These are phyloP conservation scores for Populus tremula DNA, from an alignment of 345 rosid species.

Conservation along the genomic window DNA sequence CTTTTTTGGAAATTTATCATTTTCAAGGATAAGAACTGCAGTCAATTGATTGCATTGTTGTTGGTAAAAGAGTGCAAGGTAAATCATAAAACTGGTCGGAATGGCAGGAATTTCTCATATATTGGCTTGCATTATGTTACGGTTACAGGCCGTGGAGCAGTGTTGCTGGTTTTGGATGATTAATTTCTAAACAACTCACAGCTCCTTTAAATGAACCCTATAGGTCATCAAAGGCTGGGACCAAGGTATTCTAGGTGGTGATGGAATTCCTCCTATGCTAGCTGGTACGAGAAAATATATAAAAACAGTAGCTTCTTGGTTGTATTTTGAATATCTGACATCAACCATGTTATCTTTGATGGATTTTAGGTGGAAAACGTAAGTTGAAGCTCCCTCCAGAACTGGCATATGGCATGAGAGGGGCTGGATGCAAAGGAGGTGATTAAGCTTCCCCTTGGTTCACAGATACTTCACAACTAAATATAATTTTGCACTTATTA, in stretches of 20 bases:
- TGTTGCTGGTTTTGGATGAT: background rate
- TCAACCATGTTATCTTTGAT: background rate
- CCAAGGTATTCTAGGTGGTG: slow-evolving; percentile 77
- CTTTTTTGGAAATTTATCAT: background rate
- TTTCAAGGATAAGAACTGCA: background rate
- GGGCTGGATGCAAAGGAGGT: slow-evolving; percentile 97
- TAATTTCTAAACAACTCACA: background rate
- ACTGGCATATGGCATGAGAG: slow-evolving; percentile 82
- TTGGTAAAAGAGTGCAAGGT: background rate
- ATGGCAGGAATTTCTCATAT: background rate
- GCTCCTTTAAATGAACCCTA: background rate
- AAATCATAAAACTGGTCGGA: background rate
- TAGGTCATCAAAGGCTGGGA: slow-evolving; percentile 96
- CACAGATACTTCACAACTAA: too few relatives aligned
- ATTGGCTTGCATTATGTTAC: background rate
- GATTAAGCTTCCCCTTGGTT: background rate
- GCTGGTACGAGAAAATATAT: slow-evolving; percentile 43
- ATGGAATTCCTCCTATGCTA: slow-evolving; percentile 88
- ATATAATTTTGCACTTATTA: background rate
- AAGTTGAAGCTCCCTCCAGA: slow-evolving; percentile 67
- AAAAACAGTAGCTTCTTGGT: background rate
- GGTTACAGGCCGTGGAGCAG: background rate
- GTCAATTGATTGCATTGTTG: background rate
- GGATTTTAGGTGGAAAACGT: slow-evolving; percentile 64
- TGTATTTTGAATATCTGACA: background rate